Base-by-base conservation (phyloP, 83 land plant species). In the Picea abies region DNA sequence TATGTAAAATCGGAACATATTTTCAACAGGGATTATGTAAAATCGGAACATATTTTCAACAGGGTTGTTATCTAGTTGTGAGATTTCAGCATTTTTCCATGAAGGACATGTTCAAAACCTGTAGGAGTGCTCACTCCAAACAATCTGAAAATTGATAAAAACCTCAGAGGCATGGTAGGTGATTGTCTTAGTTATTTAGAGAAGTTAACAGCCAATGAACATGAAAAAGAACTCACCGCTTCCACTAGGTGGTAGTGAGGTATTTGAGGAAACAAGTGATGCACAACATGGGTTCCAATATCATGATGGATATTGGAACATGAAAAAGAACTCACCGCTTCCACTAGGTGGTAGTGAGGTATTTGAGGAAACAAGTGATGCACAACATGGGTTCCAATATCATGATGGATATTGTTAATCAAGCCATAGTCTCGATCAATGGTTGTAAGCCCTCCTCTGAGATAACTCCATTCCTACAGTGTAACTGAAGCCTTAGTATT, bases 281-380 rank as follows among this genome's bases (percentile, higher is more conserved):
- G 39, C 39, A 37, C 39, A 37, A 37, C 3, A 37, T 37, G 39
- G 39, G 3, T 37, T 37, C 4, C 39, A 37, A 37, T 37, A 37
- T 37, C 47, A 44, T 44, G 47, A 6, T 44, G 47, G 39, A 37
- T 37, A 37, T 37, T 37, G 39, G 29, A 76, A 76, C 29, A n/a
- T 37, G 3, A n/a, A 78, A 71, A 29, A 58, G 39, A 68, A 87
- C 94, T 90, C 82, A 94, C 96, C 70, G 98, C 98, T 90, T 96
- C 97, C 2, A 87, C 60, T 49, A 97, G 79, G 69, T 97, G 85
- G 81, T 95, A 95, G 58, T 96, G 99, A 26, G 99, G 99, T 58
- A 97, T 97, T 83, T 97, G 99, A 22, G 99, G 99, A 80, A 97
- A 97, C 75, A 97, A 88, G 77, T 97, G 99, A 72, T 97, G 99